Conservation (phyloP, 1,284 basidiomycete genomes). For the Tremellales sp. region DNA sequence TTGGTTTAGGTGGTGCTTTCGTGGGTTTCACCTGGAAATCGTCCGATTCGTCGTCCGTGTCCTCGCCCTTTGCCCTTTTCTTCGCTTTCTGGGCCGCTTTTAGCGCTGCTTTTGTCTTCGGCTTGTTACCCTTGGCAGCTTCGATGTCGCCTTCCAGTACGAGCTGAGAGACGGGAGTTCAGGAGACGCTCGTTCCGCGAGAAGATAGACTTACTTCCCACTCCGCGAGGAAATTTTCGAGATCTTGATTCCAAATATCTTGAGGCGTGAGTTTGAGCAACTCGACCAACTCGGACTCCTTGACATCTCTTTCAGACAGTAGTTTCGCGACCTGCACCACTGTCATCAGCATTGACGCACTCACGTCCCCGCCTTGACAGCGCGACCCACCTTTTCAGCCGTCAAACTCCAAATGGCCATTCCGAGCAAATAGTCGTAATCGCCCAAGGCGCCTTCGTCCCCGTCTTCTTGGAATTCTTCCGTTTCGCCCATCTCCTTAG, state of each 20-base stretch:
- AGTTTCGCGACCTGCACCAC: conserved; percentile 75
- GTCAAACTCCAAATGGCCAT: conserved; percentile 97
- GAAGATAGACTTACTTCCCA: conserved; percentile 67
- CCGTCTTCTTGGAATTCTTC: conserved; percentile 63
- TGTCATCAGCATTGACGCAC: conserved; percentile 6
- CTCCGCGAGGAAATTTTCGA: conserved; percentile 75
- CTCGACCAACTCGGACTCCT: conserved; percentile 75
- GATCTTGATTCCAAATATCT: conserved; percentile 86
- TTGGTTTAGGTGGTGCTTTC: conserved; percentile 58
- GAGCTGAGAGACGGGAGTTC: conserved; percentile 48
- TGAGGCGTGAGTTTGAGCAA: conserved; percentile 76
- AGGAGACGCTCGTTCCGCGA: neutral
- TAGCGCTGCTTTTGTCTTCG: conserved; percentile 58
- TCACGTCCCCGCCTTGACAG: neutral
- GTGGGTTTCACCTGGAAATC: conserved; percentile 74
- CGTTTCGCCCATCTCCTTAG: conserved; percentile 65
- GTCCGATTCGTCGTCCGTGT: conserved; percentile 57
- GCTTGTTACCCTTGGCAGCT: conserved; percentile 66
- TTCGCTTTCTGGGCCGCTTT: conserved; percentile 58
- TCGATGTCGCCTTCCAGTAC: conserved; percentile 56
- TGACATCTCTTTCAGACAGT: conserved; percentile 70
- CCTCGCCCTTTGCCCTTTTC: conserved; percentile 53
- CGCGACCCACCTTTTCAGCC: conserved; percentile 70
- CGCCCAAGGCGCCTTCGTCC: conserved; percentile 56
- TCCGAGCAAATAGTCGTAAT: conserved; percentile 90